A percentile compares a stretch with the other conserved stretches of the same genome.
Evolutionary conservation across 495 filamentous ascomycete genomes (phyloP).

Genomic region (Penicillium pulvis): DNA sequence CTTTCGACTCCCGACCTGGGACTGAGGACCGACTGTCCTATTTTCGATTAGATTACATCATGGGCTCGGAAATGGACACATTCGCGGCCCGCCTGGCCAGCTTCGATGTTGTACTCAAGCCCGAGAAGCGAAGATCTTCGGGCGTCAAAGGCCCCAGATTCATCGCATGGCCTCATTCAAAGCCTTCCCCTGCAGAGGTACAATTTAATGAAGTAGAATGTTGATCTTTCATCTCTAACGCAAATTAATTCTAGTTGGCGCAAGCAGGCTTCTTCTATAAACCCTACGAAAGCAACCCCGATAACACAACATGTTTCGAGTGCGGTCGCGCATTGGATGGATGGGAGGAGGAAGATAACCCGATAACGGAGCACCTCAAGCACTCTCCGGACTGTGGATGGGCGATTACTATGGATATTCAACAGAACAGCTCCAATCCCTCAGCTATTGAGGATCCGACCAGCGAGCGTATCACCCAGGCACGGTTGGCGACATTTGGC

Average conservation of each 20-base stretch:
- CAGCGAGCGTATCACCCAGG: slow-evolving; percentile 66
- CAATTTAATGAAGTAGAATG: no score
- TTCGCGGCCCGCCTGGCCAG: slow-evolving; percentile 73
- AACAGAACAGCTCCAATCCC: slow-evolving; percentile 62
- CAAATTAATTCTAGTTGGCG: slow-evolving; percentile 63
- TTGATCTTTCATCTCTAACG: slow-evolving; percentile 5
- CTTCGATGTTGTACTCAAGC: slow-evolving; percentile 62
- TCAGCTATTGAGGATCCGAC: slow-evolving; percentile 71
- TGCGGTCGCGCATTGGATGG: slow-evolving; percentile 80
- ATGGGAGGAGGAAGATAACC: slow-evolving; percentile 84
- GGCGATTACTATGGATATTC: slow-evolving; percentile 78
- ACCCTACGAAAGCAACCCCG: slow-evolving; percentile 68
- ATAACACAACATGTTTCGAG: slow-evolving; percentile 88
- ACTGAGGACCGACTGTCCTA: slow-evolving; percentile 8
- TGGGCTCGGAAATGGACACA: slow-evolving; percentile 55
- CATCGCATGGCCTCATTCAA: slow-evolving; percentile 75
- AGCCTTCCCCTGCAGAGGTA: slow-evolving; percentile 66
- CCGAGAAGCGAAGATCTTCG: slow-evolving; percentile 67
- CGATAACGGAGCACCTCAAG: slow-evolving; percentile 79
- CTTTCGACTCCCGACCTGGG: slow-evolving; percentile 4
- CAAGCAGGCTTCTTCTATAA: slow-evolving; percentile 88
- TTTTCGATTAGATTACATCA: slow-evolving; percentile 14
- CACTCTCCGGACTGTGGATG: slow-evolving; percentile 82
- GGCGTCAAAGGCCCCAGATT: slow-evolving; percentile 62
- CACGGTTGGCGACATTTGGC: slow-evolving; percentile 78